These are phyloP conservation scores for Eucalyptus caleyi DNA, from an alignment of 345 rosid species.

Conservation along the genomic window DNA sequence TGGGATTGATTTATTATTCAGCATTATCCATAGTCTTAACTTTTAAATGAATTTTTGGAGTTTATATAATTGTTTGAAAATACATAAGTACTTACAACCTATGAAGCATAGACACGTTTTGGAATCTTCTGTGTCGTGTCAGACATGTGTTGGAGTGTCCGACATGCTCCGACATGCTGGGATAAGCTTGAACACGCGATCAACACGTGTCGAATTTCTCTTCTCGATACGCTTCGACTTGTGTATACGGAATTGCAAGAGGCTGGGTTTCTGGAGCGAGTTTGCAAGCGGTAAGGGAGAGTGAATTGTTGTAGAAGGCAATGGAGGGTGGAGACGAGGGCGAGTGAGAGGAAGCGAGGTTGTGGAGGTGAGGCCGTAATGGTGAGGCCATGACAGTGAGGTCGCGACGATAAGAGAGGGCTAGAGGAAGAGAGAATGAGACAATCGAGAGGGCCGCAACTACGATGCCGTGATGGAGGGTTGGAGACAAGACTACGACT, in stretches of 20 bases:
- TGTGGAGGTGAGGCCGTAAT: fast-evolving
- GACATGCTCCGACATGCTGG: fast-evolving
- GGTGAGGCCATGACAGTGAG: no score
- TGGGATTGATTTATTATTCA: no score
- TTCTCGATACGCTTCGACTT: fast-evolving
- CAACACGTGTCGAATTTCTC: fast-evolving
- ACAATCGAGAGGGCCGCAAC: fast-evolving
- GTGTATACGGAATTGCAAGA: fast-evolving
- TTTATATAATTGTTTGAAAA: no score
- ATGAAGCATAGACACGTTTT: fast-evolving
- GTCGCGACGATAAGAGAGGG: fast-evolving
- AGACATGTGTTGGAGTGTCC: fast-evolving
- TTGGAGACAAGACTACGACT: fast-evolving
- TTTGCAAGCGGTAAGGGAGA: fast-evolving
- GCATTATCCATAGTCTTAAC: no score
- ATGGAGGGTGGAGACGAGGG: no score
- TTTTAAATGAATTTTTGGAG: no score
- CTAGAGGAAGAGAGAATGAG: no score
- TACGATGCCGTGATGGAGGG: fast-evolving
- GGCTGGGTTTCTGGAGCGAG: fast-evolving
- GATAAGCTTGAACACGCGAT: fast-evolving
- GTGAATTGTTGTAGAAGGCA: no score
- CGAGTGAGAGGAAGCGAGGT: no score
- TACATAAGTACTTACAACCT: no score
- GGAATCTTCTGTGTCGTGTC: fast-evolving